Conservation (phyloP, 2,329 filamentous ascomycete genomes). For the Verticillium nubilum region DNA sequence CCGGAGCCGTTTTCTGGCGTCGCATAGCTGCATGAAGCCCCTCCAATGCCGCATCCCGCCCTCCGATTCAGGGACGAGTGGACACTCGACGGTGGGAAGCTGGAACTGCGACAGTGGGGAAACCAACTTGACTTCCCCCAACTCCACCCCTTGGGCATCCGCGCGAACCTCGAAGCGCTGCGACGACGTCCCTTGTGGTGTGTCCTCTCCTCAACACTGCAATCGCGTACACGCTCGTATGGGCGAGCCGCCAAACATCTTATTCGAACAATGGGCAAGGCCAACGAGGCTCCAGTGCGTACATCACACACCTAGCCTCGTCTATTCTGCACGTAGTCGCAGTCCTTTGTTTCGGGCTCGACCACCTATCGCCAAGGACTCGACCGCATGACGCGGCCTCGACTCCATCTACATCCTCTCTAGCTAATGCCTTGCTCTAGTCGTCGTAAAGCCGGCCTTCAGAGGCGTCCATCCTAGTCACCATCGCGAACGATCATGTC, state of each 20-base stretch:
- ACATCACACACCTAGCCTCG: constrained; percentile 8
- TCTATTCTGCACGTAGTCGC: neutral
- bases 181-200: neutral
- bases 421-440: constrained; percentile 19
- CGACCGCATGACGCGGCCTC: neutral
- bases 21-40: neutral
- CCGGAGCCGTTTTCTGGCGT: neutral
- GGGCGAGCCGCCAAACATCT: constrained; percentile 8
- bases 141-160: neutral
- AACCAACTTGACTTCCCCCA: constrained; percentile 1
- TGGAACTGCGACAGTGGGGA: constrained; percentile 1
- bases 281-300: constrained; percentile 38
- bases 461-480: constrained; percentile 21
- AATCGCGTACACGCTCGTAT: neutral
- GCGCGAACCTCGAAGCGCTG: neutral
- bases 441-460: constrained; percentile 35
- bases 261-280: constrained; percentile 44
- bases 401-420: constrained; percentile 3
- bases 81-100: neutral
- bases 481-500: constrained; percentile 33
- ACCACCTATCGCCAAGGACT: neutral
- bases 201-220: neutral
- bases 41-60: neutral
- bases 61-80: neutral
- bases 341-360: neutral